Conservation (phyloP, 176 grass and related monocot species). For the Avena insularis region DNA sequence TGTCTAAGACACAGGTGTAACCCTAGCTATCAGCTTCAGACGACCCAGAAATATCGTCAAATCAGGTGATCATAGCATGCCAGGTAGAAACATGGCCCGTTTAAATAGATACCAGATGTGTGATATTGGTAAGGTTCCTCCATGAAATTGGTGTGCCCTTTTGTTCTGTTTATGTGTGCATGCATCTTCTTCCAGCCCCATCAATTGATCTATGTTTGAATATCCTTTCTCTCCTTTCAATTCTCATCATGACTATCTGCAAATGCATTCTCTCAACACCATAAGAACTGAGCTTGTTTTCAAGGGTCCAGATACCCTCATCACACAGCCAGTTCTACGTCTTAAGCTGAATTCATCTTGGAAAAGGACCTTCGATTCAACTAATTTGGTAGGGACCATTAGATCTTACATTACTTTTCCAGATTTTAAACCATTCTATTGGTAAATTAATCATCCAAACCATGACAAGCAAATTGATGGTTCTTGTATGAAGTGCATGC, state of each 20-base stretch:
- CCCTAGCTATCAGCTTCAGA: conserved; percentile 48
- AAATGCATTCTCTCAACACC: conserved; percentile 39
- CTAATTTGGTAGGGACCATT: conserved; percentile 41
- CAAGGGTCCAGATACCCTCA: conserved; percentile 39
- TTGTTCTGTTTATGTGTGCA: conserved; percentile 48
- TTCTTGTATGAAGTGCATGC: conserved; percentile 32
- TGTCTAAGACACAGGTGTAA: conserved; percentile 36
- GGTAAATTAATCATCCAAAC: conserved; percentile 40
- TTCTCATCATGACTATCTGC: conserved; percentile 36
- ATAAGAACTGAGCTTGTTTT: conserved; percentile 38
- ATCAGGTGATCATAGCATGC: conserved; percentile 32
- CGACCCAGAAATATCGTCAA: conserved; percentile 24
- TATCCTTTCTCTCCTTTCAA: conserved; percentile 45
- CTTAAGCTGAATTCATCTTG: conserved; percentile 43
- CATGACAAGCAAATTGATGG: conserved; percentile 15
- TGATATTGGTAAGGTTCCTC: conserved; percentile 33
- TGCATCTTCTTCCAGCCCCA: conserved; percentile 48
- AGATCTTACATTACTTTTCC: conserved; percentile 37
- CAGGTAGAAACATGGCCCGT: conserved; percentile 48
- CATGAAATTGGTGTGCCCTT: conserved; percentile 28
- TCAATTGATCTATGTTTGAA: conserved; percentile 44
- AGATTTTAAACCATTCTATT: conserved; percentile 42
- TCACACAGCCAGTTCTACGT: conserved; percentile 31
- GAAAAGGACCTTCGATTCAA: conserved; percentile 45
- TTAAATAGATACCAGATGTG: conserved; percentile 32